Percentiles rank a stretch among this genome's conserved stretches.
These are phyloP conservation scores for Eucalyptus coolabah DNA, from an alignment of 345 rosid species.

Conservation along the genomic window DNA sequence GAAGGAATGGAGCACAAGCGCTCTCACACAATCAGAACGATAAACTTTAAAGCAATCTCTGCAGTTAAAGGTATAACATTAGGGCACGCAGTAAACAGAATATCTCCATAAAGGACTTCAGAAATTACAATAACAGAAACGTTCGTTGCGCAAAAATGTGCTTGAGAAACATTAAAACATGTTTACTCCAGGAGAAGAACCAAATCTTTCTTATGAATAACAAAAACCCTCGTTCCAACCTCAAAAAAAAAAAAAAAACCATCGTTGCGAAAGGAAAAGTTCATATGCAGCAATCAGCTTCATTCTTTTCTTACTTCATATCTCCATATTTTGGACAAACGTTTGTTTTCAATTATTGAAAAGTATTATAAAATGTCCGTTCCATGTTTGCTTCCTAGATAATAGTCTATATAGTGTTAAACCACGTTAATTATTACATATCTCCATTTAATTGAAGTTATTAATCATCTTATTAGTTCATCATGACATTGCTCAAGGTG, in stretches of 20 bases:
- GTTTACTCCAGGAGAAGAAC: background rate
- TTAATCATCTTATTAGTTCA: background rate
- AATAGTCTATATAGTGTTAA: background rate
- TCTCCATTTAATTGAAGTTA: background rate
- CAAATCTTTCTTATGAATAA: background rate
- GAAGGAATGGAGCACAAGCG: constrained; percentile 88
- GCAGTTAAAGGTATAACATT: background rate
- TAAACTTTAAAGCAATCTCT: no score
- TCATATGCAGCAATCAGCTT: background rate
- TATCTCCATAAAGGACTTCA: background rate
- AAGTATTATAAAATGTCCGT: background rate
- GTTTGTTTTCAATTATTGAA: background rate
- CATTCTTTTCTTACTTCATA: background rate
- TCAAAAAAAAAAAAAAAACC: no score
- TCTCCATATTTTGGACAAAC: background rate
- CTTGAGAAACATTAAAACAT: background rate
- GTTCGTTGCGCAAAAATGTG: background rate
- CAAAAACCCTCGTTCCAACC: background rate
- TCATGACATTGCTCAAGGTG: background rate
- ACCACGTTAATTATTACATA: background rate
- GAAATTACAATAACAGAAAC: background rate
- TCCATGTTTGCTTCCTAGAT: background rate
- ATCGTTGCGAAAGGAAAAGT: background rate
- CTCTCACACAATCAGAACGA: constrained; percentile 7
- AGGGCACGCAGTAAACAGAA: background rate